A percentile compares a stretch with the other conserved stretches of the same genome.
Evolutionary conservation across 1,139 yeast genomes (phyloP).

Genomic region (Blastobotrys malaysiensis): DNA sequence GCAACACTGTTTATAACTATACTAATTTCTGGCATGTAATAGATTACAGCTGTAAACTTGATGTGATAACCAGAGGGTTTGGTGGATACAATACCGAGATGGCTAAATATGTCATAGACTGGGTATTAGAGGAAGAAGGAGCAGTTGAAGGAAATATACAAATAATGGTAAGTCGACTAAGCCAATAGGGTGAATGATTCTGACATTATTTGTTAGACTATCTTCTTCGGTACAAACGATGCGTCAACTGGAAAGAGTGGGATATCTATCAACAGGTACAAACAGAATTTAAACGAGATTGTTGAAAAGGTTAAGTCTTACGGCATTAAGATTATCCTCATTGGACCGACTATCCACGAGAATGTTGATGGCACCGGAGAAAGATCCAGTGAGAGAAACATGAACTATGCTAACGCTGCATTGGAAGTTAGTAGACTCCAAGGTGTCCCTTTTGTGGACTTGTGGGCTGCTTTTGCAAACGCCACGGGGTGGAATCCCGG

Average conservation of each 20-base stretch:
- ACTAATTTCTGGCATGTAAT: background rate
- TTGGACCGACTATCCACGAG: constrained; percentile 63
- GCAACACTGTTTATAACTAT: background rate
- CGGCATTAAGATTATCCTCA: constrained; percentile 45
- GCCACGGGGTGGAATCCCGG: constrained; percentile 28
- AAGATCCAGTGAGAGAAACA: constrained; percentile 39
- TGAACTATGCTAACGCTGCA: constrained; percentile 48
- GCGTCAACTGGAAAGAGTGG: constrained; percentile 35
- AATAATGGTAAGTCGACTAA: constrained; percentile 13
- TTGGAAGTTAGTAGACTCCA: constrained; percentile 41
- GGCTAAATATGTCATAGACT: constrained; percentile 16
- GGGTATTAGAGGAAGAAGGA: constrained; percentile 16
- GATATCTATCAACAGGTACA: constrained; percentile 44
- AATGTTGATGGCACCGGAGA: constrained; percentile 24
- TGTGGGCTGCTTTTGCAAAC: constrained; percentile 43
- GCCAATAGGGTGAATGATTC: too few relatives aligned
- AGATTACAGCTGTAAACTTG: constrained; percentile 44
- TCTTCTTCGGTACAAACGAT: constrained; percentile 21
- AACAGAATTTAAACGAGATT: constrained; percentile 41
- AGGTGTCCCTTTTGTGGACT: constrained; percentile 48
- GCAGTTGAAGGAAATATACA: constrained; percentile 8
- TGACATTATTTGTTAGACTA: background rate
- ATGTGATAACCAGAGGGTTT: constrained; percentile 53
- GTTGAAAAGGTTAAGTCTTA: constrained; percentile 29
- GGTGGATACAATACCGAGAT: constrained; percentile 54